Evolutionary conservation across 306 rosid species (phyloP).

Genomic region (Carpinus viminea): DNA sequence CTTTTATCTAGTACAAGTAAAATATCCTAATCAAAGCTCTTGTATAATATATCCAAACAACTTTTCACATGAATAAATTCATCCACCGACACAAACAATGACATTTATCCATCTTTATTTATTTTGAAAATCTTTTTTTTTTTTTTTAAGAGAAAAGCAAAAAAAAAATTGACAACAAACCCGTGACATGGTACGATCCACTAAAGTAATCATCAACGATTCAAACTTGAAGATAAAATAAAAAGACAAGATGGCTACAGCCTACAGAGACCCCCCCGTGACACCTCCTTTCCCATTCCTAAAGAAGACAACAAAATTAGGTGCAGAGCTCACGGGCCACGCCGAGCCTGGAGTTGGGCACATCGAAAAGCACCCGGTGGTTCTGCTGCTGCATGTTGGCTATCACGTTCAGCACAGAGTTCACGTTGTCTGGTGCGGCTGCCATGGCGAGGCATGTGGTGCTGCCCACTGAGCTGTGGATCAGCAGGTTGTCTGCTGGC

Average conservation of each 20-base stretch:
- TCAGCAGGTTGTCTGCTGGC: slow-evolving; percentile 68
- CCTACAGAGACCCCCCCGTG: slow-evolving; percentile 29
- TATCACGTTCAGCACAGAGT: slow-evolving; percentile 85
- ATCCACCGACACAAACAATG: not conserved
- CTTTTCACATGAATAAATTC: not conserved
- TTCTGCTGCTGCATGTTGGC: slow-evolving; percentile 97
- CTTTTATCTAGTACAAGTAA: too few species aligned
- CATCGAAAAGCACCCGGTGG: slow-evolving; percentile 75
- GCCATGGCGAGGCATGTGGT: slow-evolving; percentile 83
- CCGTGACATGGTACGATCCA: slow-evolving; percentile 40
- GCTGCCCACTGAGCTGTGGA: slow-evolving; percentile 74
- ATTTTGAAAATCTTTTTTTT: not conserved
- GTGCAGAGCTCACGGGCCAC: slow-evolving; percentile 85
- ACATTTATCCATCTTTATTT: not conserved
- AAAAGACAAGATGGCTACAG: slow-evolving; percentile 22
- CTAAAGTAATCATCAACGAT: not conserved
- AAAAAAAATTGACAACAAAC: slow-evolving; percentile 4
- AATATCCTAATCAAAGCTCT: too few species aligned
- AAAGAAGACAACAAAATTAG: slow-evolving; percentile 21
- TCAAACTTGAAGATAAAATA: not conserved
- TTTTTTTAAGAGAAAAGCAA: not conserved
- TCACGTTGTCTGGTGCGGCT: slow-evolving; percentile 74
- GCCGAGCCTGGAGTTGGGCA: slow-evolving; percentile 85
- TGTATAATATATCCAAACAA: too few species aligned
- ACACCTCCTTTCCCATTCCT: slow-evolving; percentile 11